Evolutionary conservation across 805 yeast genomes (phyloP).

Genomic region (Schizosaccharomyces osmophilus): DNA sequence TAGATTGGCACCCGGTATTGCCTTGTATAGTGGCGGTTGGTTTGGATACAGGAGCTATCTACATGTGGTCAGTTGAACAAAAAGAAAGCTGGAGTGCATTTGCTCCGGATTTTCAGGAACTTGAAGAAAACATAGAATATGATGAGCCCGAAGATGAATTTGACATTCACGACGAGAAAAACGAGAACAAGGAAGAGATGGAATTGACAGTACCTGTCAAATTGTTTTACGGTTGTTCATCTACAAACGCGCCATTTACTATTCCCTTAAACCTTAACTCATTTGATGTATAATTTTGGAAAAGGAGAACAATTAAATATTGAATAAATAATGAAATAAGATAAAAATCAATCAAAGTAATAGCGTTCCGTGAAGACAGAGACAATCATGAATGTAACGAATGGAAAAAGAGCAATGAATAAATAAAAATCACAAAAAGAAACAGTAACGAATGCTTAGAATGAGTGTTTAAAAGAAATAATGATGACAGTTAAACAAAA

Average conservation of each 20-base stretch:
- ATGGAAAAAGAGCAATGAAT: background rate
- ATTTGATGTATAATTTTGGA: constrained; percentile 22
- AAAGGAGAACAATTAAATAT: constrained; percentile 4
- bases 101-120: constrained; percentile 88
- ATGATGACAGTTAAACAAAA: background rate
- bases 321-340: background rate
- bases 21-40: constrained; percentile 68
- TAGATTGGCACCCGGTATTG: constrained; percentile 60
- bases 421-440: background rate
- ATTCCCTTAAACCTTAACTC: constrained; percentile 59
- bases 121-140: constrained; percentile 75
- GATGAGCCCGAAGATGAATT: constrained; percentile 80
- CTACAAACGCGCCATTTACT: constrained; percentile 62
- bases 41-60: constrained; percentile 56
- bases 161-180: constrained; percentile 23
- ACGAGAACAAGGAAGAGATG: constrained; percentile 30
- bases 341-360: too few relatives aligned
- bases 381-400: background rate
- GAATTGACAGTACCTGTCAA: constrained; percentile 50
- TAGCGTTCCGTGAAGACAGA: too few relatives aligned
- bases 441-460: too few relatives aligned
- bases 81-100: constrained; percentile 92
- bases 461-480: background rate
- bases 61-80: constrained; percentile 54
- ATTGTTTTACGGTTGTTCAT: constrained; percentile 54